Base-by-base conservation (phyloP, 2,329 filamentous ascomycete species). In the Chrysoporthe cubensis region DNA sequence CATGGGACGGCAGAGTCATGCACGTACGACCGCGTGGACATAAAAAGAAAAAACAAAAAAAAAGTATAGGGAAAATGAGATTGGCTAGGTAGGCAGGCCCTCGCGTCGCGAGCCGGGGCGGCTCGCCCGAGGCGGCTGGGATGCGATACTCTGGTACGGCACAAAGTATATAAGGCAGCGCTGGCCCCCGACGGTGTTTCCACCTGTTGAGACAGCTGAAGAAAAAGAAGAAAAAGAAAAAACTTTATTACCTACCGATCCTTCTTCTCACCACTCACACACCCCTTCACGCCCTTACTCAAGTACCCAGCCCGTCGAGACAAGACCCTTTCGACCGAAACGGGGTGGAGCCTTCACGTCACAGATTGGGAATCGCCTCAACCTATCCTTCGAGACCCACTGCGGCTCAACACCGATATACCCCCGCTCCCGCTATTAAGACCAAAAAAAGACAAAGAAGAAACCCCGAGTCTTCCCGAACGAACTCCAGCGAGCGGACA, bases 341-440 rank as follows among this genome's bases (percentile, higher is more conserved):
- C 32, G n/a, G 13, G 34, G 46, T 43, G 32, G 32, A 59, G 9
- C 54, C 60, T 52, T 11, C 42, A 37, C 50, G 37, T 46, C 16
- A 40, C 60, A 34, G 61, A 40, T 16, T 62, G 64, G 32, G 67
- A 69, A 69, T 64, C 60, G 46, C 67, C 60, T 69, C 64, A 63
- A 18, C 60, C 21, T 37, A 18, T 32, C 34, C 52, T 18, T 34
- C 48, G 11, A 32, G 26, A 37, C 48, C 34, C 54, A 46, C n/a
- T 37, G 54, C 60, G 65, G 59, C 46, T 66, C 59, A 66, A 69
- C 26, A 64, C 67, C 67, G 67, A 69, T 46, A 42, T 69, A 58
- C 7, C 52, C 52, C 67, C 67, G 67, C 56, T 58, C 56, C 18
- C 54, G 14, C 37, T 2, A 57, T 46, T n/a, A 2, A 46, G 5